Base-by-base conservation (phyloP, 345 rosid species). In the Camelina hispida region DNA sequence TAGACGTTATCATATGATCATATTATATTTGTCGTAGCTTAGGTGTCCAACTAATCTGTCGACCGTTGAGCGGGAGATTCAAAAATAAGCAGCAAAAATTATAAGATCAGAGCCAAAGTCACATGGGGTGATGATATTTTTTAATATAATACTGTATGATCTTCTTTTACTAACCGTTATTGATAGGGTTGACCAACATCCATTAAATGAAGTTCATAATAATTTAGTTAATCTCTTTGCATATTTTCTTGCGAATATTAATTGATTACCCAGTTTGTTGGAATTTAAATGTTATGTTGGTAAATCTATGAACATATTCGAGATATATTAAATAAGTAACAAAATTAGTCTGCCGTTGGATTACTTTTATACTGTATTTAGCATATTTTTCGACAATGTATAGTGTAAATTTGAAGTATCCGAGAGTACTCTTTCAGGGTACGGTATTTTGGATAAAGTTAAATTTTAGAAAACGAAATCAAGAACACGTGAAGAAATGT, bases 31-130 rank as follows among this genome's bases (percentile, higher is more conserved):
- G 66, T 23, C 70, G 44, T 71, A 53, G 34, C 52, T 58, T 48
- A 25, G 48, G 52, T 77, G 67, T 63, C 62, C 56, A 77, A 32
- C 68, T 57, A 58, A 64, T 50, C 22, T 48, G 47, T 78, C 50
- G 81, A 78, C 73, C 73, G 69, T 59, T 66, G 77, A 48, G 77
- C 81, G 77, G 73, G 77, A 66, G 47, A 78, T 72, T 78, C 73
- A 71, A 78, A 77, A 77, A 72, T 72, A 57, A 65, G 54, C 68
- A 58, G 55, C 58, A 59, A 58, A 71, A 40, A 35, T 10, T 46
- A 69, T 55, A 44, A 62, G 68, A 71, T 71, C 59, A 71, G 77
- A 70, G 20, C 42, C 42, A 32, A 38, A 51, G 51, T 66, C 81
- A 78, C 77, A 78, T 78, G 81, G 72, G 72, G 54, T 25, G 2